These are phyloP conservation scores for Coemansia sp. DNA, from an alignment of 192 early-diverging fungal species.

Conservation along the genomic window DNA sequence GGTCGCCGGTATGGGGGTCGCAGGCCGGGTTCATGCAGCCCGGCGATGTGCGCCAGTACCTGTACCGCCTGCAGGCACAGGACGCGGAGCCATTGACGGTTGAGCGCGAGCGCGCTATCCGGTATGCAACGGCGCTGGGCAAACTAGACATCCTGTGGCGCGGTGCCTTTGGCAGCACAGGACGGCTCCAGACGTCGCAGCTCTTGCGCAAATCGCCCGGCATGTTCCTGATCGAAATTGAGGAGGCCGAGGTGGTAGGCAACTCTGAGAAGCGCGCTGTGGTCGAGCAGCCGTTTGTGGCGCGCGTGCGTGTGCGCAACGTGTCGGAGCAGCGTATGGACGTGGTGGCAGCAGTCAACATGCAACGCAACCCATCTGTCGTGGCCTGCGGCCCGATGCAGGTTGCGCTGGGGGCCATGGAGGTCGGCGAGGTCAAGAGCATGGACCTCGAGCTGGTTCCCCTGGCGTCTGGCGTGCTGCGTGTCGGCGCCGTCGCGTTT, in stretches of 20 bases:
- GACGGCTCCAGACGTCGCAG: slow-evolving; percentile 90
- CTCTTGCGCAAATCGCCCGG: slow-evolving; percentile 76
- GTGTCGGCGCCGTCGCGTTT: slow-evolving; percentile 74
- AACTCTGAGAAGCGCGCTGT: slow-evolving; percentile 1
- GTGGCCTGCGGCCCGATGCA: slow-evolving; percentile 36
- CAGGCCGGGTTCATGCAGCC: slow-evolving; percentile 46
- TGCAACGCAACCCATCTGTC: slow-evolving; percentile 27
- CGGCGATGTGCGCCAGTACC: slow-evolving; percentile 87
- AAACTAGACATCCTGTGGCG: slow-evolving; percentile 96
- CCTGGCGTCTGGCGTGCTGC: slow-evolving; percentile 78
- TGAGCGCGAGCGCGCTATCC: slow-evolving; percentile 33
- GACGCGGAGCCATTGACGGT: slow-evolving; percentile 41
- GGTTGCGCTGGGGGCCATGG: slow-evolving; percentile 58
- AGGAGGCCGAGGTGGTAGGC: slow-evolving; percentile 10
- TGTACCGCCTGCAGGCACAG: slow-evolving; percentile 75
- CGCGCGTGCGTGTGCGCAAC: slow-evolving; percentile 32
- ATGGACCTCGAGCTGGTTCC: slow-evolving; percentile 78
- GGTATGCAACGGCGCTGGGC: slow-evolving; percentile 78
- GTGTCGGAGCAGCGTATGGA: slow-evolving; percentile 36
- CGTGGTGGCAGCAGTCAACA: slow-evolving; percentile 16
- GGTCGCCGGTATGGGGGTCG: slow-evolving; percentile 27
- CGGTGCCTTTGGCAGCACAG: slow-evolving; percentile 82
- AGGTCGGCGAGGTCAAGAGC: slow-evolving; percentile 56
- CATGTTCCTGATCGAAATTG: slow-evolving; percentile 47
- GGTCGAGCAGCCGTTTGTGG: slow-evolving; percentile 35